Evolutionary conservation across 768 basidiomycete genomes (phyloP).

Genomic region (Butyriboletus loyo): DNA sequence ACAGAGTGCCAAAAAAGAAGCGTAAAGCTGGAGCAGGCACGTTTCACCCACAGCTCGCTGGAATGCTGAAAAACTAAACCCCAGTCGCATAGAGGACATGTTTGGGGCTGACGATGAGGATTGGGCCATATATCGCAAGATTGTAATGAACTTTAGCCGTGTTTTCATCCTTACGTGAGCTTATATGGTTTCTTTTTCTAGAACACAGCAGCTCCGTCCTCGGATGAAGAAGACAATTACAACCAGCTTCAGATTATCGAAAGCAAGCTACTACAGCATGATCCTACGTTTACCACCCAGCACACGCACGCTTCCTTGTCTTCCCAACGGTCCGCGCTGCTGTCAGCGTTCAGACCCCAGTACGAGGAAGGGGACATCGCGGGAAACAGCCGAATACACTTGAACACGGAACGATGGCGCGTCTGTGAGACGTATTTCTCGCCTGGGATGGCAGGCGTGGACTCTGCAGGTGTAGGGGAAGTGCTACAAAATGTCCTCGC

Average conservation of each 20-base stretch:
- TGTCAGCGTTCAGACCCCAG: conserved; percentile 79
- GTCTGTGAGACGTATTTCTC: conserved; percentile 93
- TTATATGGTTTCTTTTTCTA: conserved; percentile 24
- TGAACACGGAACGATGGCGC: conserved; percentile 87
- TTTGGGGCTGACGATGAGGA: conserved; percentile 95
- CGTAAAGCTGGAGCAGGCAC: conserved; percentile 77
- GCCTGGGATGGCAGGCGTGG: conserved; percentile 91
- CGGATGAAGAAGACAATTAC: conserved; percentile 88
- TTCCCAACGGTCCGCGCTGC: conserved; percentile 76
- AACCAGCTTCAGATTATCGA: conserved; percentile 71
- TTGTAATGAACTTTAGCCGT: conserved; percentile 48
- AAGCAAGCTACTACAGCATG: conserved; percentile 73
- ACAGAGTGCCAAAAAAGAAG: conserved; percentile 78
- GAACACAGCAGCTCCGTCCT: conserved; percentile 70
- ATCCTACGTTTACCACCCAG: conserved; percentile 78
- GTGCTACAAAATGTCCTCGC: conserved; percentile 80
- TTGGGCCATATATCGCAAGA: conserved; percentile 97
- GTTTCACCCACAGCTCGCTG: conserved; percentile 15
- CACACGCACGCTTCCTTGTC: conserved; percentile 80
- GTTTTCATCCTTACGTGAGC: not conserved
- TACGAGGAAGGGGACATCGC: conserved; percentile 73
- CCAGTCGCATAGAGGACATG: conserved; percentile 67
- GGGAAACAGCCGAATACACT: conserved; percentile 76
- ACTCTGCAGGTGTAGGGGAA: conserved; percentile 93
- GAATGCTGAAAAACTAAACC: not conserved